phyloP scores from a whole-genome alignment of 1,139 yeast genomes.

The Pneumocystis sp. region DNA sequence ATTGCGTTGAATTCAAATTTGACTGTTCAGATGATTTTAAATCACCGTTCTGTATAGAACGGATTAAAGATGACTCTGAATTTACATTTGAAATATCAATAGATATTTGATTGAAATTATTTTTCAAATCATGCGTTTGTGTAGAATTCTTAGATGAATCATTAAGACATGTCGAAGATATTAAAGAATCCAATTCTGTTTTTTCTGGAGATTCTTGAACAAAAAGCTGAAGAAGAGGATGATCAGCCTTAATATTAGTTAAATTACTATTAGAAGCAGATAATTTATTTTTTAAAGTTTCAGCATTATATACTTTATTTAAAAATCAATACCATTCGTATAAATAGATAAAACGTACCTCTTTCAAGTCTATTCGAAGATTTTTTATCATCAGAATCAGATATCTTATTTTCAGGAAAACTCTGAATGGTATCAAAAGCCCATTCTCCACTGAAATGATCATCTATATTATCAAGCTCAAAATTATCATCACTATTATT shows the following conservation, averaged over 20 bases:
- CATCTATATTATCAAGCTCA: conserved; percentile 26
- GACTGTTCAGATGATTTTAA: background rate
- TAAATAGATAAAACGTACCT: background rate
- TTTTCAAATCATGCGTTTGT: background rate
- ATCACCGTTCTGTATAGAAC: background rate
- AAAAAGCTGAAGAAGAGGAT: conserved; percentile 2
- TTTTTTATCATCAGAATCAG: background rate
- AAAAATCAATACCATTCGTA: background rate
- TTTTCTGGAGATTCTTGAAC: background rate
- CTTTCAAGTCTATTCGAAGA: background rate
- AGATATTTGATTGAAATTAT: background rate
- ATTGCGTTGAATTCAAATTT: background rate
- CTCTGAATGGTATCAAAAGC: conserved; percentile 21
- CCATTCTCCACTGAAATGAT: conserved; percentile 20
- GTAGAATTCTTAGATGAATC: background rate
- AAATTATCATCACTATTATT: conserved; percentile 23
- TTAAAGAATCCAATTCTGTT: background rate
- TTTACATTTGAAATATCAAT: background rate
- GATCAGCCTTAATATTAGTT: background rate
- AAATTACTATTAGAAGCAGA: background rate
- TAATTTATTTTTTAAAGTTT: background rate
- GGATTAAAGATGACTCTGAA: background rate
- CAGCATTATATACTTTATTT: background rate
- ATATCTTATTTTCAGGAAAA: background rate
- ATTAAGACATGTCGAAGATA: background rate